Evolutionary conservation across 441 rosid genomes (phyloP).

Genomic region (Gossypium trilobum): DNA sequence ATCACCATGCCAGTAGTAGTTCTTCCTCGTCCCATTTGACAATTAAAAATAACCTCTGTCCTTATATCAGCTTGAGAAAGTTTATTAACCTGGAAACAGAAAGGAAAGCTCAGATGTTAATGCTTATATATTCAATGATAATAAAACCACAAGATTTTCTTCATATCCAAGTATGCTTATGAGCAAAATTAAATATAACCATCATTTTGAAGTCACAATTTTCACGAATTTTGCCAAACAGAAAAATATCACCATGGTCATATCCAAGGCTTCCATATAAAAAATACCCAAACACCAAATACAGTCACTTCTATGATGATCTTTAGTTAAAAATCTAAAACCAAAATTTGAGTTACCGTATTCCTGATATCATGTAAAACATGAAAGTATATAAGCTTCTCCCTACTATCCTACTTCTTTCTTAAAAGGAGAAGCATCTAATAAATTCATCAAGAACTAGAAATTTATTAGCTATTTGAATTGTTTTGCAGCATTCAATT

Average conservation of each 20-base stretch:
- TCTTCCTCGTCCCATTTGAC: conserved; percentile 99
- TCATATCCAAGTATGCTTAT: neutral
- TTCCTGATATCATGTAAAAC: neutral
- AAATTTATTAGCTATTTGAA: neutral
- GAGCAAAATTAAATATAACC: neutral
- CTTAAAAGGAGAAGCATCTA: neutral
- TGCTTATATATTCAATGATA: neutral
- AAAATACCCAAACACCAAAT: neutral
- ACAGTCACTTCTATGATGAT: neutral
- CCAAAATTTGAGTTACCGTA: neutral
- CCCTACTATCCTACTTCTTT: neutral
- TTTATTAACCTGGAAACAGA: conserved; percentile 59
- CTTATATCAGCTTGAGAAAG: conserved; percentile 67
- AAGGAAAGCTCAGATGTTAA: neutral
- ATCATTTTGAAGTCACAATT: neutral
- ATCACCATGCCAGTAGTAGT: conserved; percentile 99
- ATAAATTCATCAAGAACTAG: neutral
- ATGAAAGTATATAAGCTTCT: neutral
- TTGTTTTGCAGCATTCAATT: neutral
- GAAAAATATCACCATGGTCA: neutral
- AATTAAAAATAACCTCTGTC: conserved; percentile 79
- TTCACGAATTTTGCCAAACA: neutral
- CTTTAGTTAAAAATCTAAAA: neutral
- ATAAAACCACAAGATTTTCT: conserved; percentile 1
- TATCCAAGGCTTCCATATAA: neutral